Conservation (phyloP, 2,329 filamentous ascomycete genomes). For the Neofusicoccum sp. region DNA sequence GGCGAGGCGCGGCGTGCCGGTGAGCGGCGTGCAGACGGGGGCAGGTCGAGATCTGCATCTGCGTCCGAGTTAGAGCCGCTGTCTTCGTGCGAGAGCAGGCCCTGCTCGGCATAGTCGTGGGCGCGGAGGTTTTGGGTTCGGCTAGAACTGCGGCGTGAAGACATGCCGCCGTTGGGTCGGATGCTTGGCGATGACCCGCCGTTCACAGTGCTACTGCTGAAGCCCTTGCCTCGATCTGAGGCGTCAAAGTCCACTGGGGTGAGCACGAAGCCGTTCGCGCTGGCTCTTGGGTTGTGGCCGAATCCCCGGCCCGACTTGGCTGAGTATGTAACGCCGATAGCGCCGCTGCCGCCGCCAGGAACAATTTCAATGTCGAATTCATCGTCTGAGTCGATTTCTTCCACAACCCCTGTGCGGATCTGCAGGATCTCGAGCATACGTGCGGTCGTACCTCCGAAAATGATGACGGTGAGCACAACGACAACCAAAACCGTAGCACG, state of each 20-base stretch:
- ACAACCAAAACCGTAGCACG: slow-evolving; percentile 96
- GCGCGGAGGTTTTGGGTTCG: slow-evolving; percentile 38
- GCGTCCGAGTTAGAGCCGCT: slow-evolving; percentile 52
- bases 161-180: slow-evolving; percentile 39
- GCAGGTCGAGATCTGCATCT: slow-evolving; percentile 55
- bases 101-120: slow-evolving; percentile 53
- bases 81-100: slow-evolving; percentile 51
- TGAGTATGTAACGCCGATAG: slow-evolving; percentile 58
- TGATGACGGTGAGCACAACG: slow-evolving; percentile 95
- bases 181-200: slow-evolving; percentile 37
- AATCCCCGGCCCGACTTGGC: slow-evolving; percentile 76
- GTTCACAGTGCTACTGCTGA: slow-evolving; percentile 56
- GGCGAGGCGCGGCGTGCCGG: slow-evolving; percentile 39
- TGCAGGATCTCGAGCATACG: slow-evolving; percentile 96
- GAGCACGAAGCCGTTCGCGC: slow-evolving; percentile 54
- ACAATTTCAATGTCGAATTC: slow-evolving; percentile 90
- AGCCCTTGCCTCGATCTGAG: slow-evolving; percentile 49
- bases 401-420: slow-evolving; percentile 94
- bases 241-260: slow-evolving; percentile 45
- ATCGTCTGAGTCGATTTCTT: slow-evolving; percentile 96
- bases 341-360: slow-evolving; percentile 59
- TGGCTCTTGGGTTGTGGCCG: slow-evolving; percentile 68
- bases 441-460: slow-evolving; percentile 95
- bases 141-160: slow-evolving; percentile 53
- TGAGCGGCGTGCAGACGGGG: slow-evolving; percentile 53